Conservation (phyloP, 2,329 filamentous ascomycete species). For the Fusarium devonianum region DNA sequence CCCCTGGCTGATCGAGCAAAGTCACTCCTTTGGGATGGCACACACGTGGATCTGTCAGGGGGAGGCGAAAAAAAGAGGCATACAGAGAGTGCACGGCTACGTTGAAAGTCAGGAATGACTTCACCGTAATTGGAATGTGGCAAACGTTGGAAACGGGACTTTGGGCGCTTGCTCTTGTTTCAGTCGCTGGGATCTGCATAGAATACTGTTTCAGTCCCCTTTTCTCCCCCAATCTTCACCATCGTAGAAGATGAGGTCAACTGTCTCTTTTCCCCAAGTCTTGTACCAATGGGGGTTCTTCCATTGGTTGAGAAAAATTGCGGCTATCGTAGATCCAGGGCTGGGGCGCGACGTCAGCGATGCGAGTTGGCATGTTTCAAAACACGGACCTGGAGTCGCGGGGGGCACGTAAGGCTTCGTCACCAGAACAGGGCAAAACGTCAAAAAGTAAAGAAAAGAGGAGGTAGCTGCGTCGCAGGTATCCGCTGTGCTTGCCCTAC, state of each 20-base stretch:
- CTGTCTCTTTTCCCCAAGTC: too few relatives aligned
- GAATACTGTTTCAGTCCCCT: conserved; percentile 19
- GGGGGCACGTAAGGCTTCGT: not conserved
- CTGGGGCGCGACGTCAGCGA: conserved; percentile 25
- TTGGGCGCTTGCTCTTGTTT: not conserved
- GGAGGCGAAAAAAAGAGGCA: conserved; percentile 30
- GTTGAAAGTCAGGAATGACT: conserved; percentile 23
- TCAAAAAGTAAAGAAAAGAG: not conserved
- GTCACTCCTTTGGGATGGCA: too few relatives aligned
- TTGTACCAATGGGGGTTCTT: too few relatives aligned
- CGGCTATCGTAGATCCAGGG: conserved; percentile 25
- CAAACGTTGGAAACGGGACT: conserved; percentile 23
- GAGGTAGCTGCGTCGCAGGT: too few relatives aligned
- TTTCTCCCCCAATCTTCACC: too few relatives aligned
- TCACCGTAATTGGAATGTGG: conserved; percentile 36
- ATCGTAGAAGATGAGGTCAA: too few relatives aligned
- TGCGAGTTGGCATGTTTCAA: conserved; percentile 27
- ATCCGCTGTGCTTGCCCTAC: too few relatives aligned
- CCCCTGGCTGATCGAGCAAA: not conserved
- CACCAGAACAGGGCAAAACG: not conserved
- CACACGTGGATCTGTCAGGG: too few relatives aligned
- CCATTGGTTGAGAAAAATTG: conserved; percentile 9
- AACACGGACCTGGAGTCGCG: conserved; percentile 11
- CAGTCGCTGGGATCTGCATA: not conserved
- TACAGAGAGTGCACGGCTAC: too few relatives aligned